Percentiles rank a stretch among this genome's conserved stretches.
These are phyloP conservation scores for Ambispora gerdemannii DNA, from an alignment of 192 early-diverging fungal species.

Conservation along the genomic window DNA sequence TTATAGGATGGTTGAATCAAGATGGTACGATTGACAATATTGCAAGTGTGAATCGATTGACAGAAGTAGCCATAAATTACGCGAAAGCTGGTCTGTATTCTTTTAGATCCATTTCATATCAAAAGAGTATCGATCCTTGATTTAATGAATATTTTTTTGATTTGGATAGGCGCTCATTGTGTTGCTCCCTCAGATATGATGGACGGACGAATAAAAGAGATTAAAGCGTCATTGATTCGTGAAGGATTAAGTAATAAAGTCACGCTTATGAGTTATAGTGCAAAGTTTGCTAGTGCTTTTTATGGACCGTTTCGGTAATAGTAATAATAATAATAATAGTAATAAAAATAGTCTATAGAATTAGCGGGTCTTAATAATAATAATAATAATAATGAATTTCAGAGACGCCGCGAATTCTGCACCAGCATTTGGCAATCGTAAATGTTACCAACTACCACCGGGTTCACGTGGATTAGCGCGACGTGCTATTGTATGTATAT, in stretches of 20 bases:
- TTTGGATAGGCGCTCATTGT: conserved; percentile 60
- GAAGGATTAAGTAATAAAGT: conserved; percentile 75
- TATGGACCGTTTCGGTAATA: conserved; percentile 92
- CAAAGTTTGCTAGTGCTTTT: conserved; percentile 93
- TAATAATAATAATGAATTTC: not conserved
- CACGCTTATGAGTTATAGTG: conserved; percentile 92
- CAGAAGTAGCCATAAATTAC: conserved; percentile 81
- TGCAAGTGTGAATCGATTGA: conserved; percentile 71
- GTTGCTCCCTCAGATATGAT: conserved; percentile 98
- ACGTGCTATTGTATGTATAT: conserved; percentile 62
- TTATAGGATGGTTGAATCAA: conserved; percentile 44
- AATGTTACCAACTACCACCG: conserved; percentile 92
- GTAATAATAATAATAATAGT: not conserved
- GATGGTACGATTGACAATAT: conserved; percentile 86
- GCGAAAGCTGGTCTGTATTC: conserved; percentile 70
- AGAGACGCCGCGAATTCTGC: conserved; percentile 89
- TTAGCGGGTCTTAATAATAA: not conserved
- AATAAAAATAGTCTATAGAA: not conserved
- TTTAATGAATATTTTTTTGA: not conserved
- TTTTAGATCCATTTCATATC: not conserved
- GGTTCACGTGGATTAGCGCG: conserved; percentile 85
- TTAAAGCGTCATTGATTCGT: conserved; percentile 79
- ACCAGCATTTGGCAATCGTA: conserved; percentile 87
- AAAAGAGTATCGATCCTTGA: conserved; percentile 4
- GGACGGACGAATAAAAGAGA: conserved; percentile 90